Conservation (phyloP, 306 rosid species). For the Rosa lucieae region DNA sequence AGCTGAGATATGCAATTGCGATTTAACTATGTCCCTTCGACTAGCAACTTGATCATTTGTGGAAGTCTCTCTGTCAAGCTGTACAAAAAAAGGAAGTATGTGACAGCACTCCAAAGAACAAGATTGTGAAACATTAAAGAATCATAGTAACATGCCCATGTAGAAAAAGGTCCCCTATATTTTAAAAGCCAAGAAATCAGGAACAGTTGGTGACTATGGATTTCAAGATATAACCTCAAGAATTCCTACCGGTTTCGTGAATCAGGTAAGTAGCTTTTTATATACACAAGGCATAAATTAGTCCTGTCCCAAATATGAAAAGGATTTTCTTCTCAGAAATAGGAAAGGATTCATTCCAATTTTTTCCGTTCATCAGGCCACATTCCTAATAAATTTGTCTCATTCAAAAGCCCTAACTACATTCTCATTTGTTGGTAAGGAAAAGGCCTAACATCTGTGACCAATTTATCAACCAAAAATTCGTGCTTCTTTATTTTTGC, state of each 20-base stretch:
- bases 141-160: neutral
- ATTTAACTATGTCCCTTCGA: constrained; percentile 30
- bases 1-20: constrained; percentile 40
- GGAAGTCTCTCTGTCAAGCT: constrained; percentile 49
- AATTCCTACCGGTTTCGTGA: neutral
- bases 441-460: constrained; percentile 16
- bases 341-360: neutral
- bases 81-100: constrained; percentile 18
- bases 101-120: neutral
- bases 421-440: neutral
- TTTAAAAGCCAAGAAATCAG: neutral
- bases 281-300: neutral
- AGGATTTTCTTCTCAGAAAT: neutral
- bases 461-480: constrained; percentile 15
- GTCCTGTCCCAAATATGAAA: neutral
- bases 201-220: neutral
- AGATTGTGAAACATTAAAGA: neutral
- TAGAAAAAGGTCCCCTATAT: neutral
- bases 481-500: neutral
- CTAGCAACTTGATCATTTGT: constrained; percentile 29
- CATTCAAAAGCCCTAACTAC: neutral
- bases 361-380: neutral
- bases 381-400: neutral
- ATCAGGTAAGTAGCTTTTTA: neutral
- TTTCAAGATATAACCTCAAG: neutral